A percentile compares a stretch with the other conserved stretches of the same genome.
Evolutionary conservation across 2,329 filamentous ascomycete genomes (phyloP).

Genomic region (Aotearoamyces nothofagi): DNA sequence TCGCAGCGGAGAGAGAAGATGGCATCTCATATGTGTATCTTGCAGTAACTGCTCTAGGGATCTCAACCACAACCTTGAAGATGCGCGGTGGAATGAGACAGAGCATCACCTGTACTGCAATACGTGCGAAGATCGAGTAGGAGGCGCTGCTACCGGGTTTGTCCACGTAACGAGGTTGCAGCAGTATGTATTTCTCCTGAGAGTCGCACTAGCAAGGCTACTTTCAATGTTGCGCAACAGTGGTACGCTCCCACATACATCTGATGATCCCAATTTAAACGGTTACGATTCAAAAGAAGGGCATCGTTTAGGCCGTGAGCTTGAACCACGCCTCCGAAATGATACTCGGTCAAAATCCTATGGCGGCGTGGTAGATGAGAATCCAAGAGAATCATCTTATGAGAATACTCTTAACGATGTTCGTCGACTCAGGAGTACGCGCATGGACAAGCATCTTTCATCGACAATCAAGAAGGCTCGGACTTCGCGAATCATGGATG

Average conservation of each 20-base stretch:
- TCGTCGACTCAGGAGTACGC: conserved; percentile 75
- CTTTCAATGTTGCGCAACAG: conserved; percentile 75
- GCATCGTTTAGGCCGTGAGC: conserved; percentile 34
- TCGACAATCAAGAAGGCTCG: conserved; percentile 84
- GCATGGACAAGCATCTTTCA: conserved; percentile 86
- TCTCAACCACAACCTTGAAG: conserved; percentile 49
- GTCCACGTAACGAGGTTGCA: conserved; percentile 70
- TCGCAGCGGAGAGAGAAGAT: conserved; percentile 57
- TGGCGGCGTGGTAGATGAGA: conserved; percentile 43
- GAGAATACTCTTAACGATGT: conserved; percentile 96
- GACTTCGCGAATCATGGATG: conserved; percentile 85
- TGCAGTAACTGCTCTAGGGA: conserved; percentile 61
- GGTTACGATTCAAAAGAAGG: conserved; percentile 54
- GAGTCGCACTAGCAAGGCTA: conserved; percentile 79
- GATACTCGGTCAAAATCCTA: conserved; percentile 64
- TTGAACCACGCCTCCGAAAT: conserved; percentile 39
- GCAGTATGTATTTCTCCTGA: conserved; percentile 86
- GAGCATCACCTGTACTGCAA: conserved; percentile 59
- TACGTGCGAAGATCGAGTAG: conserved; percentile 42
- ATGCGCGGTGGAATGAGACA: conserved; percentile 54
- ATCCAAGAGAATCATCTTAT: conserved; percentile 58
- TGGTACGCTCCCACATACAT: conserved; percentile 62
- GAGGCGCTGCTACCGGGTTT: conserved; percentile 44
- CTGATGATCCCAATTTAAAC: conserved; percentile 54
- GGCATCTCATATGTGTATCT: conserved; percentile 67